A percentile compares a stretch with the other conserved stretches of the same genome.
Conservation (phyloP, 768 basidiomycete species). For the Agrocybe pediades region DNA sequence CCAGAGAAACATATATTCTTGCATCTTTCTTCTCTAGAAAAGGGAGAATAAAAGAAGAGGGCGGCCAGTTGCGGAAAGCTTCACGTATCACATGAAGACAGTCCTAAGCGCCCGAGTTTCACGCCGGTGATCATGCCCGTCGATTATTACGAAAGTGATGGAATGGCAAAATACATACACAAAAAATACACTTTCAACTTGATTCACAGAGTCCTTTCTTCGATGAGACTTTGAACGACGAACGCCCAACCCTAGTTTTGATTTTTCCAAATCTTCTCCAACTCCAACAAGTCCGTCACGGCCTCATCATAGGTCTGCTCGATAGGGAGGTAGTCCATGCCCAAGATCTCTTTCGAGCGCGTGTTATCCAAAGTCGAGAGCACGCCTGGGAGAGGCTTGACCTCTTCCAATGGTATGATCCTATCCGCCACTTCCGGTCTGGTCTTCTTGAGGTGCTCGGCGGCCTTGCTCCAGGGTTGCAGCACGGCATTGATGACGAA, state of each 20-base stretch:
- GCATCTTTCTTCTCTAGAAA: too few relatives aligned
- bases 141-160: too few relatives aligned
- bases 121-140: too few relatives aligned
- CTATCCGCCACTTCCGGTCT: conserved; percentile 13
- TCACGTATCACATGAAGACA: too few relatives aligned
- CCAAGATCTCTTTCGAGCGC: conserved; percentile 26
- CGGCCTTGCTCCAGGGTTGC: conserved; percentile 31
- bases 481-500: conserved; percentile 30
- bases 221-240: background rate
- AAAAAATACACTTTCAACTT: background rate
- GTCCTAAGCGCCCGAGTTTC: too few relatives aligned
- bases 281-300: conserved; percentile 24
- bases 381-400: conserved; percentile 24
- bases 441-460: conserved; percentile 22
- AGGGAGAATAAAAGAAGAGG: too few relatives aligned
- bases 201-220: background rate
- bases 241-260: background rate
- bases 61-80: too few relatives aligned
- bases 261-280: conserved; percentile 26
- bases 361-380: conserved; percentile 26
- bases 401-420: conserved; percentile 14
- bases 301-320: conserved; percentile 29
- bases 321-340: conserved; percentile 22
- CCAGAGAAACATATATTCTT: too few relatives aligned
- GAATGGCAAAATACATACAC: too few relatives aligned